phyloP scores from a whole-genome alignment of 441 rosid genomes.

The Dalechampia spathulata region DNA sequence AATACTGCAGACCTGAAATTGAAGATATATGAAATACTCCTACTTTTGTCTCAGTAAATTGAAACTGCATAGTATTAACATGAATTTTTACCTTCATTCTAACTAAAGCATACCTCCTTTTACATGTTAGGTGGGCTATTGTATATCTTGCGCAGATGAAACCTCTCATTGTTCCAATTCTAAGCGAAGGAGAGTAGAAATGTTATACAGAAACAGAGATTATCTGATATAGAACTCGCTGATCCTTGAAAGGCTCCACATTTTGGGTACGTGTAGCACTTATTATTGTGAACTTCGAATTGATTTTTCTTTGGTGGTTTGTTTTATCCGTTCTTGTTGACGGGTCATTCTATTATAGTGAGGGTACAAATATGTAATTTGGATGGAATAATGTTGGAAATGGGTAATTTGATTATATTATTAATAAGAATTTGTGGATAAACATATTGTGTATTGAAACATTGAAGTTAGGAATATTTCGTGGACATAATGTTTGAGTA shows the following conservation, averaged over 20 bases:
- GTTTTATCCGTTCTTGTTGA: constrained; percentile 3
- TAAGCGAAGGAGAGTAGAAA: constrained; percentile 62
- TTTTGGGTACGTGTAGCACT: constrained; percentile 24
- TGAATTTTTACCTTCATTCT: not conserved
- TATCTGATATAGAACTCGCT: constrained; percentile 7
- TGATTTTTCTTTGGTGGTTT: constrained; percentile 18
- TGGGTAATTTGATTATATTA: not conserved
- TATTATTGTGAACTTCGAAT: constrained; percentile 17
- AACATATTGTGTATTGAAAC: too few relatives aligned
- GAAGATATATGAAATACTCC: too few relatives aligned
- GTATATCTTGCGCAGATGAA: constrained; percentile 94
- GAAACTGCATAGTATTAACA: not conserved
- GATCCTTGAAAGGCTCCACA: constrained; percentile 18
- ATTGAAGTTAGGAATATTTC: too few relatives aligned
- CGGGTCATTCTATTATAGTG: constrained; percentile 10
- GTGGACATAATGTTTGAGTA: too few relatives aligned
- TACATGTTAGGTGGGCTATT: constrained; percentile 78
- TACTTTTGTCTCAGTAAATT: not conserved
- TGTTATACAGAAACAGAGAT: constrained; percentile 13
- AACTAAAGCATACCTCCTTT: not conserved
- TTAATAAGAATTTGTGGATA: too few relatives aligned
- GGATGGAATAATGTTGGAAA: constrained; percentile 17
- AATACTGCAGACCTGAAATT: too few relatives aligned
- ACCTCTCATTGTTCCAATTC: constrained; percentile 86
- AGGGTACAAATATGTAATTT: constrained; percentile 16